Evolutionary conservation across 768 basidiomycete genomes (phyloP).

Genomic region (Termitomyces eurrhizus): DNA sequence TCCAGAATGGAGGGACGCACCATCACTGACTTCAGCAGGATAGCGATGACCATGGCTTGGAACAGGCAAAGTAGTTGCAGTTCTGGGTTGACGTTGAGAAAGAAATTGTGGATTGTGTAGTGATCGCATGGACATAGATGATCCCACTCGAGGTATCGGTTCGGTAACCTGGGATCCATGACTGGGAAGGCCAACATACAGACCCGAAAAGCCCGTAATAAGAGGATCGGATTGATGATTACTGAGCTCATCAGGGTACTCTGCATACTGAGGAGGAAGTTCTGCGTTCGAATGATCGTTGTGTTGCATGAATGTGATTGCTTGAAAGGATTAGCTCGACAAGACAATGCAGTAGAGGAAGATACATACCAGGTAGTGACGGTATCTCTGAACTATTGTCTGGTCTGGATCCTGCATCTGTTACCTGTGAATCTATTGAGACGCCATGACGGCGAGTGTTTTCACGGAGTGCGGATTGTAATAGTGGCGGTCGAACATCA

Average conservation of each 20-base stretch:
- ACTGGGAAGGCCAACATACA: conserved; percentile 42
- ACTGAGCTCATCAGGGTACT: conserved; percentile 21
- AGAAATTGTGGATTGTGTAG: conserved; percentile 21
- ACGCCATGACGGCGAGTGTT: conserved; percentile 9
- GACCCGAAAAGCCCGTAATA: conserved; percentile 44
- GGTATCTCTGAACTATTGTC: conserved; percentile 16
- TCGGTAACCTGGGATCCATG: conserved; percentile 27
- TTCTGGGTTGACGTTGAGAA: conserved; percentile 31
- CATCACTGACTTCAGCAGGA: conserved; percentile 17
- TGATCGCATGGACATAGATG: conserved; percentile 51
- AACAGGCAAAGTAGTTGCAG: conserved; percentile 39
- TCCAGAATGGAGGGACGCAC: conserved; percentile 26
- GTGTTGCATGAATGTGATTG: conserved; percentile 35
- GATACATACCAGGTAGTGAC: conserved; percentile 18
- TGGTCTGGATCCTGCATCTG: conserved; percentile 13
- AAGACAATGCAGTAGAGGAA: neutral
- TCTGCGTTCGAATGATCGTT: conserved; percentile 23
- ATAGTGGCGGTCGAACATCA: conserved; percentile 21
- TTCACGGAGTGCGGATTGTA: conserved; percentile 12
- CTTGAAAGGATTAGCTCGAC: conserved; percentile 5
- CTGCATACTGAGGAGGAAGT: conserved; percentile 29
- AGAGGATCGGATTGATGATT: conserved; percentile 42
- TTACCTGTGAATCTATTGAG: conserved; percentile 11
- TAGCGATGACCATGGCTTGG: conserved; percentile 10
- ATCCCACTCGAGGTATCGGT: conserved; percentile 50